Conservation (phyloP, 176 grass and related monocot species). For the Oryza glumipatula region DNA sequence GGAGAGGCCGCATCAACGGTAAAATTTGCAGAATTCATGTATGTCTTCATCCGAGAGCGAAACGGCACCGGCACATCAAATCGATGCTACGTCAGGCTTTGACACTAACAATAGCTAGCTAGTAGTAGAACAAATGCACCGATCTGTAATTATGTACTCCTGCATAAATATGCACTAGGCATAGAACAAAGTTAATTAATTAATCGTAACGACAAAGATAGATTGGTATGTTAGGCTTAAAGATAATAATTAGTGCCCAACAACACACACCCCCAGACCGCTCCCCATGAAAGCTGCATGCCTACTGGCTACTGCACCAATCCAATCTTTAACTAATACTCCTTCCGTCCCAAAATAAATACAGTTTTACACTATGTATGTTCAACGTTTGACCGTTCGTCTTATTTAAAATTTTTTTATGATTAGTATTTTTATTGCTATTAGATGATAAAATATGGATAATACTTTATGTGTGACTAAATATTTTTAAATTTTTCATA, state of each 20-base stretch:
- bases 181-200: neutral
- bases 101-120: neutral
- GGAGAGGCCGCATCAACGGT: neutral
- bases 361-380: too few species aligned
- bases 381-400: too few species aligned
- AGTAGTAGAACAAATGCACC: neutral
- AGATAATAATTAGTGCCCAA: neutral
- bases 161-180: neutral
- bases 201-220: neutral
- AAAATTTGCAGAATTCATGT: neutral
- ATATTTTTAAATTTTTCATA: too few species aligned
- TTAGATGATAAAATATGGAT: too few species aligned
- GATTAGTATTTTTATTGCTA: too few species aligned
- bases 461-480: too few species aligned
- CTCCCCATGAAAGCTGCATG: neutral
- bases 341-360: too few species aligned
- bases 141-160: neutral
- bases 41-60: constrained; percentile 19
- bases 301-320: neutral
- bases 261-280: neutral
- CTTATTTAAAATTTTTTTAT: too few species aligned
- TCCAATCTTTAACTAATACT: too few species aligned
- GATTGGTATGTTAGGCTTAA: too few species aligned
- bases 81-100: neutral
- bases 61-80: constrained; percentile 8